Base-by-base conservation (phyloP, 1,284 basidiomycete species). In the Cryptococcus jaspeensis region DNA sequence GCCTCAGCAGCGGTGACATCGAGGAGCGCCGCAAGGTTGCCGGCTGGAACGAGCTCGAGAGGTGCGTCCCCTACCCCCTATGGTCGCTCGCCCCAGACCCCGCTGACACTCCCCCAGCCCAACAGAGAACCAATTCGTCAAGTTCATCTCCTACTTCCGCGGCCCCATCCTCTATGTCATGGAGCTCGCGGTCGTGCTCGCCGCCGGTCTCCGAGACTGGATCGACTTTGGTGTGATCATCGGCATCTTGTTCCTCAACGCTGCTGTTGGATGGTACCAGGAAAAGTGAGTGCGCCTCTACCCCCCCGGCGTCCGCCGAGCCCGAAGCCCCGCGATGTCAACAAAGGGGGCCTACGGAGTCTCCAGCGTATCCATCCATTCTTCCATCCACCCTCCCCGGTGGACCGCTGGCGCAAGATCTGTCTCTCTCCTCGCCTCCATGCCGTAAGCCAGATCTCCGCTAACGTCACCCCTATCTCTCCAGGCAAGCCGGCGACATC, bases 241-340 rank as follows among this genome's bases (percentile, higher is more conserved):
- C 55, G 80, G 71, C 43, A 79, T 79, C 39, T 36, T 65, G 40
- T 56, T 77, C 50, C 70, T 79, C 61, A 83, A 83, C 75, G 82
- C 82, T 44, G 76, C 80, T 55, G 82, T 83, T 61, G 82, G 82
- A 52, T 83, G 82, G 82, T 83, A 83, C 69, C 82, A 84, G 67
- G 82, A 83, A 66, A 83, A 83, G 78, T 70, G 53, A 64, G 69
- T 58, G 20, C 32, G 2, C 13, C 23, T 23, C 50, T 41, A n/a
- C n/a, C n/a, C n/a, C n/a, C n/a, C n/a, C n/a, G n/a, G n/a, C n/a
- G n/a, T n/a, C n/a, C n/a, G n/a, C n/a, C n/a, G n/a, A n/a, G n/a
- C n/a, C n/a, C n/a, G n/a, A n/a, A n/a, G n/a, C 23, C 40, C 28
- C 38, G 18, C 48, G 28, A 25, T 13, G 32, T 40, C 11, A n/a